Base-by-base conservation (phyloP, 2,329 filamentous ascomycete species). In the Aspergillus pseudonomiae region DNA sequence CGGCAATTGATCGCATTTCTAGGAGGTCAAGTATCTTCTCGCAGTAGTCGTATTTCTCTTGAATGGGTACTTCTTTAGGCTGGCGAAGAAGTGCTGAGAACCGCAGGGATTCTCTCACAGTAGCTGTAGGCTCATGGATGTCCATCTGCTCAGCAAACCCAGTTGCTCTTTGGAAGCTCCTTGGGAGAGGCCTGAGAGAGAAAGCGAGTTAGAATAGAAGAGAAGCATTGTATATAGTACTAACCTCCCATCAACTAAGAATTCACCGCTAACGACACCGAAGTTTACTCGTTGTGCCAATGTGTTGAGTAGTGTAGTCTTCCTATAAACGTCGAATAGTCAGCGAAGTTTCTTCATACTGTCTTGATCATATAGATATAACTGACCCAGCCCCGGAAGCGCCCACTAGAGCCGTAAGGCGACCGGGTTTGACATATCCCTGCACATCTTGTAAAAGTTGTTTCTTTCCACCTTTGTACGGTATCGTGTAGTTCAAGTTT, bases 371-470 rank as follows among this genome's bases (percentile, higher is more conserved):
- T 4, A 16, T 6, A 10, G 6, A n/a, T 21, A 52, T n/a, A 16
- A 39, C 52, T 39, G 9, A 12, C 16, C 4, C 78, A 65, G 78
- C 73, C 54, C 91, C 91, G 6, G 90, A 93, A 7, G 89, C 89
- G 45, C 92, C 92, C 90, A 95, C 93, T 1, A 95, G 81, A 2
- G 91, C 91, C 3, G 91, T 94, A 11, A 94, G 83, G 70, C 90
- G 87, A 41, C 92, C 91, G 1, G 91, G 91, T 65, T 89, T 88
- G 57, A 93, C 91, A 69, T 89, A 94, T 2, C 89, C 93, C 67
- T 87, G 83, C 5, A 91, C 85, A 62, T 89, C 82, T 64, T 88
- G 82, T 12, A 91, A 76, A 5, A 90, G 74, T 4, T 79, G 76
- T 52, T 77, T 74, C 67, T 81, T 73, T 16, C 80, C 79, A 45